A percentile compares a stretch with the other conserved stretches of the same genome.
These are phyloP conservation scores for Dioscorea zingiberensis DNA, from an alignment of 106 monocot genomes.

Conservation along the genomic window DNA sequence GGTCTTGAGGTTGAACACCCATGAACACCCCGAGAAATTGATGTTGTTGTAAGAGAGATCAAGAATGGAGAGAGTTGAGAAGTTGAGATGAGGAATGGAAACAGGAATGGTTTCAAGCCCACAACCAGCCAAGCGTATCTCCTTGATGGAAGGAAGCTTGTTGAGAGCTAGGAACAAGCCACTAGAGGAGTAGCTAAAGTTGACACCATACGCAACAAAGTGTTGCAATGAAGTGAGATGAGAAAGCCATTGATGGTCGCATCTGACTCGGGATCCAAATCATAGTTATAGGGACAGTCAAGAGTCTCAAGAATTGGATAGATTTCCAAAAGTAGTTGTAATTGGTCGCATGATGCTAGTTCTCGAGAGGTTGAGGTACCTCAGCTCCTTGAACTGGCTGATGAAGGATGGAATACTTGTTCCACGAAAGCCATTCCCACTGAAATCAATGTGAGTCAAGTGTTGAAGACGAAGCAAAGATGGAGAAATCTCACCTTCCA, in stretches of 20 bases:
- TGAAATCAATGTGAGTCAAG: conserved; percentile 30
- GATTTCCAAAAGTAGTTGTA: conserved; percentile 19
- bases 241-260: conserved; percentile 13
- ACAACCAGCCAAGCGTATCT: conserved; percentile 1
- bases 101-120: conserved; percentile 2
- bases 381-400: conserved; percentile 14
- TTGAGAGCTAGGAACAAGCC: conserved; percentile 12
- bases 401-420: conserved; percentile 13
- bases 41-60: conserved; percentile 16
- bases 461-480: not conserved
- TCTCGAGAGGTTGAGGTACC: conserved; percentile 27
- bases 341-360: conserved; percentile 1
- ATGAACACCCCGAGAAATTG: not conserved
- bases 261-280: not conserved
- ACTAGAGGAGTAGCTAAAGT: not conserved
- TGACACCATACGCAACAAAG: conserved; percentile 6
- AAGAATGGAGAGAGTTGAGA: conserved; percentile 12
- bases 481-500: conserved; percentile 8
- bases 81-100: conserved; percentile 13
- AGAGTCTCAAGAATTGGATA: conserved; percentile 1
- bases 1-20: conserved; percentile 11
- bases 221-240: conserved; percentile 21
- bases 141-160: conserved; percentile 4
- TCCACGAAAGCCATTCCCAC: conserved; percentile 14
- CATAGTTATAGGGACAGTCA: not conserved